Evolutionary conservation across 1,284 basidiomycete species (phyloP), one percentile per base, ranked within the genome.

Genomic region (Microbotryum scabiosae): DNA sequence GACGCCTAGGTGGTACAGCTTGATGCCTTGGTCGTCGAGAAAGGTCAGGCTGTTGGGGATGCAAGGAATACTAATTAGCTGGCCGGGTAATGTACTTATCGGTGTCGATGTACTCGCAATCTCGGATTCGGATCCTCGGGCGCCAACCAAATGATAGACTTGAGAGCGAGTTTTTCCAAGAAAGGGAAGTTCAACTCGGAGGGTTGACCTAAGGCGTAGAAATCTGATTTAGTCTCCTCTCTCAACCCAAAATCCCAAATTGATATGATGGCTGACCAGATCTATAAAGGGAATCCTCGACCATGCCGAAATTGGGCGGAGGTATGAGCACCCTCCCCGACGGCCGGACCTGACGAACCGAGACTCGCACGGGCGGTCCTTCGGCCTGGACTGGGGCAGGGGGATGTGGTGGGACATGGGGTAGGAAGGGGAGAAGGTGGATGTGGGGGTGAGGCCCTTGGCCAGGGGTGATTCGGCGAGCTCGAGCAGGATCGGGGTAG

Each of bases 131-230:
- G 79, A 54, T 80, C 78, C 67, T 81, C 79, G 2, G 80, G 79
- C 0, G 79, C 80, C 5, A 80, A 76, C 79, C 79, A 81, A 63
- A 80, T 77, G 56, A 80, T 75, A 5, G 74, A 77, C 60, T 73
- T 75, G 49, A 81, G 70, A 8, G 74, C 71, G 23, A 81, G 74
- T 66, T 79, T 78, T 67, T 80, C 79, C 30, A 81, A 71, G 60
- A 81, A 80, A 1, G 78, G 77, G 63, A 80, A 79, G 71, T 80
- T 80, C 66, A 80, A 75, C 64, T 79, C 78, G 49, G 78, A 78
- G 2, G 80, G 79, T 67, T 80, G 79, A 8, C 60, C 59, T 2
- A 77, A 79, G 79, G 79, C 60, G 79, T 77, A 48, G 76, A 77
- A 72, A 79, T 79, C 70, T 80, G 78, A 54, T 79, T 78, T 67